A percentile compares a stretch with the other conserved stretches of the same genome.
Conservation (phyloP, 805 yeast genomes). For the Candida multigemmis region DNA sequence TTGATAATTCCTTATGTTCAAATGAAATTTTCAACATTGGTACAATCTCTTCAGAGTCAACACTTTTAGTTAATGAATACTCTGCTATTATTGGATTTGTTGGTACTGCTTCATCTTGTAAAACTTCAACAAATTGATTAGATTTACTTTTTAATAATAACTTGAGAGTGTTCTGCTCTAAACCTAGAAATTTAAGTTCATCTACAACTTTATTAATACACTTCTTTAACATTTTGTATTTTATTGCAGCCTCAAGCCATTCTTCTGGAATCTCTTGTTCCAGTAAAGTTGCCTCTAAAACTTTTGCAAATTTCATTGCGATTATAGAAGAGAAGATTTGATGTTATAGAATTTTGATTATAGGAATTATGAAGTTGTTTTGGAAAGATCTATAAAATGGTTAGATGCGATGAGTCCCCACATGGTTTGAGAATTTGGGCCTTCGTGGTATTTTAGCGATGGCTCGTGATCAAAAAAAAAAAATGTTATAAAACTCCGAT, state of each 20-base stretch:
- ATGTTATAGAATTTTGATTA: too few relatives aligned
- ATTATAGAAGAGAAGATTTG: too few relatives aligned
- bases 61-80: conserved; percentile 25
- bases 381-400: too few relatives aligned
- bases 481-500: conserved; percentile 52
- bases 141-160: conserved; percentile 16
- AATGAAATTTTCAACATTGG: conserved; percentile 31
- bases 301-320: conserved; percentile 71
- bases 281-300: conserved; percentile 51
- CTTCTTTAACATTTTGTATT: conserved; percentile 63
- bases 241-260: conserved; percentile 63
- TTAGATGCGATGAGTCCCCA: too few relatives aligned
- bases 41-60: conserved; percentile 12
- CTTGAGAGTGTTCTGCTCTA: conserved; percentile 37
- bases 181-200: conserved; percentile 53
- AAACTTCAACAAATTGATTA: conserved; percentile 18
- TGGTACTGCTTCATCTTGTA: conserved; percentile 22
- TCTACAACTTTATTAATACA: conserved; percentile 55
- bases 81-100: conserved; percentile 33
- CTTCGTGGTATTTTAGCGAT: too few relatives aligned
- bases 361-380: too few relatives aligned
- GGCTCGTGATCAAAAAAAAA: too few relatives aligned
- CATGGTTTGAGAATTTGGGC: too few relatives aligned
- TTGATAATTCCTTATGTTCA: too few relatives aligned
- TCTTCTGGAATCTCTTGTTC: conserved; percentile 56